These are phyloP conservation scores for Lentinula sp. DNA, from an alignment of 768 basidiomycete genomes.

Conservation along the genomic window DNA sequence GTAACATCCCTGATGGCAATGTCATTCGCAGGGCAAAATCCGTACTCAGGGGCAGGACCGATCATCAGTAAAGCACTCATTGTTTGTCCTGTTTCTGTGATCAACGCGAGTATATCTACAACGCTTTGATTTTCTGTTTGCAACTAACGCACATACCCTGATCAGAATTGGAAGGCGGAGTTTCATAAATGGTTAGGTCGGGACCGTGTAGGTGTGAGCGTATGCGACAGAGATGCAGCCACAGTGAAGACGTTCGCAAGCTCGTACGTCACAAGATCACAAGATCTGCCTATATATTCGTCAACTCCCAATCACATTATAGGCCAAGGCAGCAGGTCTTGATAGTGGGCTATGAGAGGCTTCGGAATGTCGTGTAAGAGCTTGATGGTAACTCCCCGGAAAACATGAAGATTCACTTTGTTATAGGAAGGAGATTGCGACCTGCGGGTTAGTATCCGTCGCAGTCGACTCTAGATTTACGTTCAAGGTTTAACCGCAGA, in stretches of 20 bases:
- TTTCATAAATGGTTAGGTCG: constrained; percentile 87
- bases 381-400: constrained; percentile 3
- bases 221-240: constrained; percentile 34
- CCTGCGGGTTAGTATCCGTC: constrained; percentile 48
- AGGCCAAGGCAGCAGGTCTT: constrained; percentile 80
- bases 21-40: constrained; percentile 65
- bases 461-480: not conserved
- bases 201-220: constrained; percentile 40
- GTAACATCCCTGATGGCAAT: not conserved
- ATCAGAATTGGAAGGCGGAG: constrained; percentile 91
- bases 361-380: constrained; percentile 75
- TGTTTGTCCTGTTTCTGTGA: constrained; percentile 88
- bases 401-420: not conserved
- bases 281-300: not conserved
- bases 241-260: constrained; percentile 12
- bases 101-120: constrained; percentile 49
- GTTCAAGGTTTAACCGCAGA: constrained; percentile 26
- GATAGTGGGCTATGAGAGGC: constrained; percentile 91
- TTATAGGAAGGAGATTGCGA: constrained; percentile 47
- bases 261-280: not conserved
- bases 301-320: constrained; percentile 14
- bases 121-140: not conserved
- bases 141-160: not conserved
- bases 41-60: constrained; percentile 52
- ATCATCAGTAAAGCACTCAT: constrained; percentile 79